Percentiles rank a stretch among this genome's conserved stretches.
phyloP scores from a whole-genome alignment of 2,329 filamentous ascomycete species.

The Colletotrichum sidae region DNA sequence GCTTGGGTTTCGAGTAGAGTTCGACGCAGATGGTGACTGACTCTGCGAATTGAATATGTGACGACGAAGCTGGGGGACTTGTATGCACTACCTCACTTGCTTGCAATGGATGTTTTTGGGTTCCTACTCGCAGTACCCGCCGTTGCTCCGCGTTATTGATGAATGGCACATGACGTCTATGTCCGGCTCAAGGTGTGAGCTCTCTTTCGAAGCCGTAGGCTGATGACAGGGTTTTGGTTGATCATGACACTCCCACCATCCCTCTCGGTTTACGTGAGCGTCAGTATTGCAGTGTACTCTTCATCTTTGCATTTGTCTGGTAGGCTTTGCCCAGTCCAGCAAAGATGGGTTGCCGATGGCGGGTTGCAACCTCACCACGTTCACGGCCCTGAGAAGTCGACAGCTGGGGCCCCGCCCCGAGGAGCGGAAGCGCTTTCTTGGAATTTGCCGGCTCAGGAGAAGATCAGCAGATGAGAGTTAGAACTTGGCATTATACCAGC shows the following conservation, averaged over 20 bases:
- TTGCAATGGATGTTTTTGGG: too few species aligned
- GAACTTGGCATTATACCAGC: slow-evolving; percentile 3
- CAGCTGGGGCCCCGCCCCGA: slow-evolving; percentile 12
- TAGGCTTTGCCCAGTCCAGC: slow-evolving; percentile 27
- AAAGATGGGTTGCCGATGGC: slow-evolving; percentile 31
- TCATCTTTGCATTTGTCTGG: background rate
- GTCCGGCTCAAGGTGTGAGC: too few species aligned
- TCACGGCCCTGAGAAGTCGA: slow-evolving; percentile 21
- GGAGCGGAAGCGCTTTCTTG: background rate
- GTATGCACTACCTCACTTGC: too few species aligned
- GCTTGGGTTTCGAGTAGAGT: too few species aligned
- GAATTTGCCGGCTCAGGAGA: slow-evolving; percentile 14
- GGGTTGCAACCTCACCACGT: slow-evolving; percentile 38
- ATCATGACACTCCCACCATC: background rate
- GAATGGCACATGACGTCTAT: too few species aligned
- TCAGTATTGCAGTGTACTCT: slow-evolving; percentile 15
- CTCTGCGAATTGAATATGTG: too few species aligned
- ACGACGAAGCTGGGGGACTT: too few species aligned
- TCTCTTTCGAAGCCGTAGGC: too few species aligned
- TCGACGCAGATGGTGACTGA: too few species aligned
- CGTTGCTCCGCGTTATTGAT: too few species aligned
- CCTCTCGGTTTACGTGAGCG: slow-evolving; percentile 23
- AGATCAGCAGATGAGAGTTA: slow-evolving; percentile 14
- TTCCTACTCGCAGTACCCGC: too few species aligned
- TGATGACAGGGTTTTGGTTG: background rate